A percentile compares a stretch with the other conserved stretches of the same genome.
These are phyloP conservation scores for Tolypocladium nubicola DNA, from an alignment of 2,329 filamentous ascomycete species.

Conservation along the genomic window DNA sequence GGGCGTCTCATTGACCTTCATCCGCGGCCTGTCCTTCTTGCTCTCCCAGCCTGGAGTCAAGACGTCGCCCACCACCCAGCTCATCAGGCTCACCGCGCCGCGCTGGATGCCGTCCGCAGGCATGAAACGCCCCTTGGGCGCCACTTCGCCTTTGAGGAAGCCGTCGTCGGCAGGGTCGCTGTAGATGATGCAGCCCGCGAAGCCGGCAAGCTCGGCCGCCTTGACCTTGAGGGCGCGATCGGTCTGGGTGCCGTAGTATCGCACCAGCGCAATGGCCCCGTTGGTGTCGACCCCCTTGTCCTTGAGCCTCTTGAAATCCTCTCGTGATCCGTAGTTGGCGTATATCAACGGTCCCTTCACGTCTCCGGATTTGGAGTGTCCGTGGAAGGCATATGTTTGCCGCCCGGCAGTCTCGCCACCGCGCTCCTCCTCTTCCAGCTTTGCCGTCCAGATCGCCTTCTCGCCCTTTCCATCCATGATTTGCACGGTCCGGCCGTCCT, in stretches of 20 bases:
- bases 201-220: slow-evolving; percentile 77
- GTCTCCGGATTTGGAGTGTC: slow-evolving; percentile 76
- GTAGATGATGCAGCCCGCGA: slow-evolving; percentile 82
- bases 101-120: slow-evolving; percentile 75
- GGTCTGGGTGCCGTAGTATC: slow-evolving; percentile 63
- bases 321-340: slow-evolving; percentile 78
- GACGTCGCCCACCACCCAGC: slow-evolving; percentile 81
- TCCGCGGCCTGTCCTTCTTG: slow-evolving; percentile 51
- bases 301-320: slow-evolving; percentile 67
- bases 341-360: slow-evolving; percentile 82
- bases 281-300: slow-evolving; percentile 63
- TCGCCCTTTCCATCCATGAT: slow-evolving; percentile 59
- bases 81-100: slow-evolving; percentile 69
- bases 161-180: slow-evolving; percentile 83
- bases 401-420: slow-evolving; percentile 51
- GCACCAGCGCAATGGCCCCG: slow-evolving; percentile 75
- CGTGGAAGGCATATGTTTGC: slow-evolving; percentile 76
- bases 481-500: slow-evolving; percentile 67
- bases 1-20: slow-evolving; percentile 58
- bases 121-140: slow-evolving; percentile 70
- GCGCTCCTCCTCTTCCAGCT: slow-evolving; percentile 66
- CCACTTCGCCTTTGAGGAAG: slow-evolving; percentile 60
- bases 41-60: slow-evolving; percentile 81
- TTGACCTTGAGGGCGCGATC: slow-evolving; percentile 78
- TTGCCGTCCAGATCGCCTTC: slow-evolving; percentile 62